These are phyloP conservation scores for Thielaviopsis euricoi DNA, from an alignment of 2,329 filamentous ascomycete genomes.

Conservation along the genomic window DNA sequence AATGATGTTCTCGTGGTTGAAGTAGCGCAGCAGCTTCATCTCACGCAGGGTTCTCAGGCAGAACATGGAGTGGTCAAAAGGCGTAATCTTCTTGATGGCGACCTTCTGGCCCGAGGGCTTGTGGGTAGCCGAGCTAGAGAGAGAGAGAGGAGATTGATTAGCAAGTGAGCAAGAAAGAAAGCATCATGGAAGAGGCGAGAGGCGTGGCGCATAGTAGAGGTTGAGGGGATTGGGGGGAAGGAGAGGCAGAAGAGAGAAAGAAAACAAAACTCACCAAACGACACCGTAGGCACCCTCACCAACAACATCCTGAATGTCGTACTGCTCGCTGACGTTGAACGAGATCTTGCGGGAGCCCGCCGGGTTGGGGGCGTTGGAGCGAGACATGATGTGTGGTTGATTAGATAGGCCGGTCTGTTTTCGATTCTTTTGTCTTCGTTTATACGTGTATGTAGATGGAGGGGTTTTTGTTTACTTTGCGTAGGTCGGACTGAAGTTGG, in stretches of 20 bases:
- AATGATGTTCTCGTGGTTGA: constrained; percentile 99
- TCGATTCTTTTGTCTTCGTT: too few relatives aligned
- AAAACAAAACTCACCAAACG: constrained; percentile 57
- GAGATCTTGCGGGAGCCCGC: constrained; percentile 80
- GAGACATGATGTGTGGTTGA: constrained; percentile 30
- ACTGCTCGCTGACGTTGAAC: constrained; percentile 99
- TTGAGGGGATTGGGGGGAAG: too few relatives aligned
- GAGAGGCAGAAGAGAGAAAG: too few relatives aligned
- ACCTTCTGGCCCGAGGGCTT: constrained; percentile 98
- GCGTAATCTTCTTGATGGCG: constrained; percentile 99
- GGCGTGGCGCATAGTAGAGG: too few relatives aligned
- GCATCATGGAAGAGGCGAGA: too few relatives aligned
- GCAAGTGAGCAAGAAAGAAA: too few relatives aligned
- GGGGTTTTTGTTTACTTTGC: too few relatives aligned
- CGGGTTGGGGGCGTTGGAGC: constrained; percentile 37
- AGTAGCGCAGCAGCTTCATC: constrained; percentile 97
- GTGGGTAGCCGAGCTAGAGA: constrained; percentile 74
- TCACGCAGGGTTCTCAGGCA: constrained; percentile 89
- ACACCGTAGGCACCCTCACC: constrained; percentile 97
- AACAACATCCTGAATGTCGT: constrained; percentile 98
- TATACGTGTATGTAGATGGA: background rate
- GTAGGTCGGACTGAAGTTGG: background rate
- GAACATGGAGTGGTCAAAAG: constrained; percentile 99
- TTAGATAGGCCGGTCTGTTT: background rate
- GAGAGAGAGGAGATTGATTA: background rate